phyloP scores from a whole-genome alignment of 306 rosid genomes.

The Betula pendula region DNA sequence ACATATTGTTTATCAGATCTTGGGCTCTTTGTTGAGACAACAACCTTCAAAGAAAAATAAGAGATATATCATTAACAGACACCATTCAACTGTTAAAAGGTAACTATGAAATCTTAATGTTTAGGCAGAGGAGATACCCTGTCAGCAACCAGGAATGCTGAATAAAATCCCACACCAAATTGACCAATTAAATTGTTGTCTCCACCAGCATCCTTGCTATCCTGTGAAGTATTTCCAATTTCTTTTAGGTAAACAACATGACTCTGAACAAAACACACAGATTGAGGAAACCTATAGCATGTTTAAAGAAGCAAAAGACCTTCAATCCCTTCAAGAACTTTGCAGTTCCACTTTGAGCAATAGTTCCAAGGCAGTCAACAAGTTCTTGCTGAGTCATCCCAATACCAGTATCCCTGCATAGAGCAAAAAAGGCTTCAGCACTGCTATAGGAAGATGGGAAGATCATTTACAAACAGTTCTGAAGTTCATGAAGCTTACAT shows the following conservation, averaged over 20 bases:
- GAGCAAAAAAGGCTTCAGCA: slow-evolving; percentile 19
- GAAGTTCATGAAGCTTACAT: slow-evolving; percentile 47
- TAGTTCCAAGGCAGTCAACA: slow-evolving; percentile 97
- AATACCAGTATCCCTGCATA: slow-evolving; percentile 84
- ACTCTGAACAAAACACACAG: slow-evolving; percentile 12
- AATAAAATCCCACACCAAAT: slow-evolving; percentile 94
- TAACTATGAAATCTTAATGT: not conserved
- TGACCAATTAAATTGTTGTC: slow-evolving; percentile 92
- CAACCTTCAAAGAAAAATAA: slow-evolving; percentile 52
- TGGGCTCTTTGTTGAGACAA: slow-evolving; percentile 91
- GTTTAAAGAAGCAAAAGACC: slow-evolving; percentile 40
- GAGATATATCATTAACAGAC: not conserved
- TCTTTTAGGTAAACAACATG: slow-evolving; percentile 29
- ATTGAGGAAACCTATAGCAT: slow-evolving; percentile 16
- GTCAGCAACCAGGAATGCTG: slow-evolving; percentile 88
- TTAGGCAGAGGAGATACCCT: slow-evolving; percentile 47
- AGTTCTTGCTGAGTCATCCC: slow-evolving; percentile 94
- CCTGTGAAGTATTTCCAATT: slow-evolving; percentile 50
- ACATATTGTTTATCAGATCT: slow-evolving; percentile 84
- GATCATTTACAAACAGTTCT: slow-evolving; percentile 3
- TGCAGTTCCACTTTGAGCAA: slow-evolving; percentile 98
- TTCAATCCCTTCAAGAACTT: slow-evolving; percentile 87
- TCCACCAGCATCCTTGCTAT: slow-evolving; percentile 80
- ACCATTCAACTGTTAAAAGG: not conserved
- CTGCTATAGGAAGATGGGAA: not conserved